Evolutionary conservation across 805 yeast genomes (phyloP), one percentile per base, ranked within the genome.

Genomic region (Kodamaea fukazawae): DNA sequence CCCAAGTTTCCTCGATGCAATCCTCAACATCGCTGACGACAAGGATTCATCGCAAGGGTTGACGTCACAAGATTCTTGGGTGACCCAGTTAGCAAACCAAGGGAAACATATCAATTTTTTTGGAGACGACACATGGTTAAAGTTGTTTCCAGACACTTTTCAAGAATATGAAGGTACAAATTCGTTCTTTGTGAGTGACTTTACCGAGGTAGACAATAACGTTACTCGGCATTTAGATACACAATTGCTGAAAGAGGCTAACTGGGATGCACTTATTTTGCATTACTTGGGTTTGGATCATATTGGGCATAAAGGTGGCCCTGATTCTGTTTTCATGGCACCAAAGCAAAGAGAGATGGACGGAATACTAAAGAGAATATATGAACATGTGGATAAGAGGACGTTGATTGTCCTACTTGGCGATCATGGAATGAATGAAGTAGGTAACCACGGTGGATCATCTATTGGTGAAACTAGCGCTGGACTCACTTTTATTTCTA

Each of bases 41-140:
- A 95, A 88, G 46, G 81, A 81, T 27, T 66, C 78, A 1, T 75
- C 89, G 0, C 81, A 86, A 7, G 76, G 81, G 2, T 58, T 90
- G 34, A 73, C 77, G 0, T 76, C 73, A 36, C 95, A 84, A 47
- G 99, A 93, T 57, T 84, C 93, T 20, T 89, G 97, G 96, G 58
- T 90, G 7, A 70, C 70, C 26, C 98, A 93, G 55, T 70, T 89
- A 61, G 12, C 34, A 32, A 60, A 60, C 22, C 59, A 58, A 20
- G 48, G 46, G 18, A 71, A 71, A 55, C 68, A 54, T 14, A 66
- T 93, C 20, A 84, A 89, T 55, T 86, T 93, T 76, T 91, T 76
- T 65, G 99, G 99, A 23, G 99, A 93, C 61, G 99, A 93, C 57
- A 93, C 99, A 1, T 93, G 99, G 99, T 61, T 90, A 46, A 90